Base-by-base conservation (phyloP, 2,329 filamentous ascomycete species). In the Talaromyces sp. region DNA sequence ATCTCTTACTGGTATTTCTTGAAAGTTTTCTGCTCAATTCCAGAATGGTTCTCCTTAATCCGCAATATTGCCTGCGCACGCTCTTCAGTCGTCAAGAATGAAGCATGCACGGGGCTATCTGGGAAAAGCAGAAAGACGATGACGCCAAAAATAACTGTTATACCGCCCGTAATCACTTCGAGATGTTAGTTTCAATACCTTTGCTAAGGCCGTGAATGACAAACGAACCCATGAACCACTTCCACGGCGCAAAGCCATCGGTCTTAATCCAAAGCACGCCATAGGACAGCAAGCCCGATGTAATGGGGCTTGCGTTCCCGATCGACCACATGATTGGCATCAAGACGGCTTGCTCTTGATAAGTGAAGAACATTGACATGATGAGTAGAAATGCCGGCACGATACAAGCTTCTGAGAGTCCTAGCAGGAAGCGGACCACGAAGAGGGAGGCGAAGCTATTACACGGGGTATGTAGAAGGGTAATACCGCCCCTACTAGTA, bases 351-450 rank as follows among this genome's bases (percentile, higher is more conserved):
- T 78, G 77, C 65, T 78, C 76, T 13, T 73, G 68, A 56, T 76
- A 77, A 0, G 73, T 77, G 65, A 76, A 76, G 61, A 77, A 77
- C 73, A 78, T 76, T 4, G 74, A 77, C 67, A 82, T 68, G 19
- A 66, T 76, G 16, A 79, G 73, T 11, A 79, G 67, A 54, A 85
- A 82, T 0, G 79, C 80, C 0, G 84, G 84, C 0, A 81, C 82
- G 50, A 85, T 80, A 10, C 78, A 82, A 2, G 83, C 82, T 71
- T 86, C 84, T 1, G 82, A 80, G 16, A 82, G 76, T 3, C 84
- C 84, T 0, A 86, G 77, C 13, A 86, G 73, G 69, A 86, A 82
- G 0, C 84, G 79, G 24, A 81, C 76, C 0, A 78, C 75, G 45
- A 85, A 73, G 0, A 87, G 77, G 0, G 81, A 79, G 6, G 74